A percentile compares a stretch with the other conserved stretches of the same genome.
These are phyloP conservation scores for Xylaria sp. DNA, from an alignment of 2,329 filamentous ascomycete species.

Conservation along the genomic window DNA sequence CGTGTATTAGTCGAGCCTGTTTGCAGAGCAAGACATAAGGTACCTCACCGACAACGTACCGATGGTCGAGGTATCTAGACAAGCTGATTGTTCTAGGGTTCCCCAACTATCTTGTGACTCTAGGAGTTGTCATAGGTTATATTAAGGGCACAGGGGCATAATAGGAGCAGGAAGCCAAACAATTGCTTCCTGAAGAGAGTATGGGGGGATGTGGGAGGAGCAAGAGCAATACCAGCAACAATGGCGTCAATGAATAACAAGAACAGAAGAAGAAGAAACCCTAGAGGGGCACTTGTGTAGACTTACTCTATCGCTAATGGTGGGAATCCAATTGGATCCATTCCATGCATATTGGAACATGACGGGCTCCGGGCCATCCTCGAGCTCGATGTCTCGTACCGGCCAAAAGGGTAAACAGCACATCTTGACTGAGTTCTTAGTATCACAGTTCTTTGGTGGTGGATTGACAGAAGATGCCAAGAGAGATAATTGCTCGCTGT, in stretches of 20 bases:
- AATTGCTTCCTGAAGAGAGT: background rate
- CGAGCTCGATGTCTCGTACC: constrained; percentile 59
- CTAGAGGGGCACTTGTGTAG: constrained; percentile 4
- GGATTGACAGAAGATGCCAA: background rate
- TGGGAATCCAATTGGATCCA: constrained; percentile 45
- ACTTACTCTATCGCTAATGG: constrained; percentile 43
- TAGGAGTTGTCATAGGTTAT: background rate
- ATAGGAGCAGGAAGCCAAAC: constrained; percentile 20
- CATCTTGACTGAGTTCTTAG: constrained; percentile 51
- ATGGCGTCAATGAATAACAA: background rate
- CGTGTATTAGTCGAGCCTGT: background rate
- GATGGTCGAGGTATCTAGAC: background rate
- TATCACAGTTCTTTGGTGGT: background rate
- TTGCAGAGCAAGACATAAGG: background rate
- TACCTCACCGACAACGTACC: background rate
- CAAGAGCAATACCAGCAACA: background rate
- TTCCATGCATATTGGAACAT: constrained; percentile 49
- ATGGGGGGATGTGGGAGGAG: background rate
- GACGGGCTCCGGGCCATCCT: constrained; percentile 50
- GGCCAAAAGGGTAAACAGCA: constrained; percentile 65
- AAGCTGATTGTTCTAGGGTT: background rate
- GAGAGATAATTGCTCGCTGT: background rate
- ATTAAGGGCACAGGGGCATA: background rate
- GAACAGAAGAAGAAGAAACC: constrained; percentile 10
- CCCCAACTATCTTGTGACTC: background rate